phyloP scores from a whole-genome alignment of 1,284 basidiomycete genomes.

The Thecaphora frezii region DNA sequence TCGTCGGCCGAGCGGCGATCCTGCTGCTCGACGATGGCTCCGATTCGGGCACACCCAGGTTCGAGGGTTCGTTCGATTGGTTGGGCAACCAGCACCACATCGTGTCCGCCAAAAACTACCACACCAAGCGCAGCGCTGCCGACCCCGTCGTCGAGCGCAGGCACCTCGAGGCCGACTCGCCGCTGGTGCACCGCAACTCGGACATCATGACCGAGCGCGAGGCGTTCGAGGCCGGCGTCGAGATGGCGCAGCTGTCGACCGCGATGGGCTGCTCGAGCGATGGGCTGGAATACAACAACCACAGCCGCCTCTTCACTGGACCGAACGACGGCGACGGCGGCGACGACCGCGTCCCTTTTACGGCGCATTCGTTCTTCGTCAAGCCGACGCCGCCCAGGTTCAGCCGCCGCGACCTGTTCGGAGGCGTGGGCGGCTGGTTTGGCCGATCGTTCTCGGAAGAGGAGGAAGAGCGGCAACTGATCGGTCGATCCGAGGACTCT shows the following conservation, averaged over 20 bases:
- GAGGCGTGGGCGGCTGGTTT: slow-evolving; percentile 25
- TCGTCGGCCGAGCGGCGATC: slow-evolving; percentile 47
- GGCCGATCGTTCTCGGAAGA: slow-evolving; percentile 1
- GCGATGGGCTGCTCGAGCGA: slow-evolving; percentile 34
- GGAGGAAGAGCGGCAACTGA: slow-evolving; percentile 5
- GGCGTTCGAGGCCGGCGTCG: neutral
- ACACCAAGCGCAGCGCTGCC: slow-evolving; percentile 15
- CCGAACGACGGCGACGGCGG: slow-evolving; percentile 30
- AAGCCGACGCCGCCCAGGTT: slow-evolving; percentile 25
- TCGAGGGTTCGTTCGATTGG: slow-evolving; percentile 50
- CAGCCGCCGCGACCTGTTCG: slow-evolving; percentile 24
- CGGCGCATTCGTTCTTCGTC: slow-evolving; percentile 45
- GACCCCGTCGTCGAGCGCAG: slow-evolving; percentile 32
- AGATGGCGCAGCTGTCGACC: neutral
- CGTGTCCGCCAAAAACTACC: slow-evolving; percentile 28
- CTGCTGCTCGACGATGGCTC: slow-evolving; percentile 45
- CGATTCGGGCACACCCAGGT: slow-evolving; percentile 25
- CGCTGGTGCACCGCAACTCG: slow-evolving; percentile 43
- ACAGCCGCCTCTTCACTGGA: slow-evolving; percentile 35
- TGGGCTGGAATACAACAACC: slow-evolving; percentile 38
- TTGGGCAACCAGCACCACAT: slow-evolving; percentile 45
- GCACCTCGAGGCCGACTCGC: slow-evolving; percentile 10
- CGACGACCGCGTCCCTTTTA: slow-evolving; percentile 35
- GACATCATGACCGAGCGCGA: slow-evolving; percentile 26
- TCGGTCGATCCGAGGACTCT: slow-evolving; percentile 13